These are phyloP conservation scores for Blastobotrys malaysiensis DNA, from an alignment of 1,139 yeast species.

Conservation along the genomic window DNA sequence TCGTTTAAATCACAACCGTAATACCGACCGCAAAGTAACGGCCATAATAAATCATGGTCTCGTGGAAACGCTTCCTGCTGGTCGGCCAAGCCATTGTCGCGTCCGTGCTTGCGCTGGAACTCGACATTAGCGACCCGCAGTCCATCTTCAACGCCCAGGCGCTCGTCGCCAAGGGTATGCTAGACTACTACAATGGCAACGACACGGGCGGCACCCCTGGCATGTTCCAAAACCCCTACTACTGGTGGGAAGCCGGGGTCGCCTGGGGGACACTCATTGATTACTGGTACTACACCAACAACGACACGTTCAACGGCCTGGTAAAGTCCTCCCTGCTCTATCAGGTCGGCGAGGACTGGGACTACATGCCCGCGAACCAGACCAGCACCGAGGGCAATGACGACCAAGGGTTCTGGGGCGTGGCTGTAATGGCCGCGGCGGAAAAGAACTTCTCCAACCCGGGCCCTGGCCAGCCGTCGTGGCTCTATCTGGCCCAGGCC, in stretches of 20 bases:
- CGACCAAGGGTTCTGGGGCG: slow-evolving; percentile 90
- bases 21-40: too few relatives aligned
- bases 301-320: slow-evolving; percentile 51
- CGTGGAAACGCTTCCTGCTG: neutral
- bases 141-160: slow-evolving; percentile 44
- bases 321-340: slow-evolving; percentile 54
- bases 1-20: too few relatives aligned
- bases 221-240: slow-evolving; percentile 68
- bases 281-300: slow-evolving; percentile 56
- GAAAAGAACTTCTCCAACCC: slow-evolving; percentile 75
- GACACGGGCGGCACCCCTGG: slow-evolving; percentile 56
- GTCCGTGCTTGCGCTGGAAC: slow-evolving; percentile 2
- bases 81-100: neutral
- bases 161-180: slow-evolving; percentile 54
- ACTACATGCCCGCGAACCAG: slow-evolving; percentile 73
- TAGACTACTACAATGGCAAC: slow-evolving; percentile 67
- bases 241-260: slow-evolving; percentile 96
- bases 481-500: slow-evolving; percentile 71
- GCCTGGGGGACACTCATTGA: slow-evolving; percentile 76
- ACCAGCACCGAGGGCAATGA: slow-evolving; percentile 81
- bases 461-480: slow-evolving; percentile 44
- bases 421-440: slow-evolving; percentile 77
- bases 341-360: slow-evolving; percentile 62
- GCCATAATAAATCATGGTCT: neutral
- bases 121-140: slow-evolving; percentile 21